Percentiles rank a stretch among this genome's conserved stretches.
These are phyloP conservation scores for Thraustotheca clavata DNA, from an alignment of 352 stramenopile species.

Conservation along the genomic window DNA sequence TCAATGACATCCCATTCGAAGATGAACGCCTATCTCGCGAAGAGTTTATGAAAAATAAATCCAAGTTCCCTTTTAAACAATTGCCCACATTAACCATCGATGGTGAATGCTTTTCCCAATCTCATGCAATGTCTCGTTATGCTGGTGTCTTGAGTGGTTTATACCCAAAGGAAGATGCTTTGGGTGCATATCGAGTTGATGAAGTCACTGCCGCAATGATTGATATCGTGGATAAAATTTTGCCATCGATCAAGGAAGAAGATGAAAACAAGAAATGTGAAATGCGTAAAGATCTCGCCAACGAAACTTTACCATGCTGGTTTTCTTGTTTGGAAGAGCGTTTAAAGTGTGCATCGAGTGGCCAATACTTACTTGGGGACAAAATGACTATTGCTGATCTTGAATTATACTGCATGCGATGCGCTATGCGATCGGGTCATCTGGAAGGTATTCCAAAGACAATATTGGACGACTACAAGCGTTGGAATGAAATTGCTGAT, in stretches of 20 bases:
- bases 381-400: conserved; percentile 42
- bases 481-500: background rate
- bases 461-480: background rate
- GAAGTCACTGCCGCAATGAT: conserved; percentile 25
- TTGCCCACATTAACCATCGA: conserved; percentile 43
- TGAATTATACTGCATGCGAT: conserved; percentile 30
- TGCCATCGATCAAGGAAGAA: conserved; percentile 21
- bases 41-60: conserved; percentile 27
- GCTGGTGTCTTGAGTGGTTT: conserved; percentile 28
- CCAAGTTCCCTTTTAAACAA: conserved; percentile 29
- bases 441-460: conserved; percentile 1
- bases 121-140: conserved; percentile 34
- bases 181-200: conserved; percentile 25
- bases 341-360: conserved; percentile 24
- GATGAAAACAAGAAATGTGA: conserved; percentile 26
- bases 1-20: conserved; percentile 39
- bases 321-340: conserved; percentile 35
- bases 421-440: background rate
- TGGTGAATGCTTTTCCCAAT: conserved; percentile 39
- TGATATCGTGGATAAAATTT: conserved; percentile 1
- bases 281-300: conserved; percentile 24
- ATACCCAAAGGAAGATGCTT: conserved; percentile 29
- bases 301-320: conserved; percentile 33
- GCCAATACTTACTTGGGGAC: conserved; percentile 26
- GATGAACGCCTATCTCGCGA: conserved; percentile 37